A percentile compares a stretch with the other conserved stretches of the same genome.
Conservation (phyloP, 1,284 basidiomycete species). For the Inonotus hispidus region DNA sequence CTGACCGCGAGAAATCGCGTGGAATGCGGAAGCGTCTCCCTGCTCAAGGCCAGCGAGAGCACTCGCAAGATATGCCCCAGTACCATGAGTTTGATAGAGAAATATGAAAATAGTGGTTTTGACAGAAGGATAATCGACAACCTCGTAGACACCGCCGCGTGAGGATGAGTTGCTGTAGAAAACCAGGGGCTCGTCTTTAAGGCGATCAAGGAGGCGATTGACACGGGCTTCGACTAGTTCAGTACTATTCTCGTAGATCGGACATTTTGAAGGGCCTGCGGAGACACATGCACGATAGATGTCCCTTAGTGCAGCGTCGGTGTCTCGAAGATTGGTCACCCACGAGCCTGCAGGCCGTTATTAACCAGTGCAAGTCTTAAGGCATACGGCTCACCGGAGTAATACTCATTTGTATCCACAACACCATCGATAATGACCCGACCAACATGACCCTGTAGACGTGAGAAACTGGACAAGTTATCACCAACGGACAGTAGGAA, state of each 20-base stretch:
- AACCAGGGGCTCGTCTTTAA: neutral
- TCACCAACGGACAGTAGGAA: neutral
- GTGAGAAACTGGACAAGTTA: neutral
- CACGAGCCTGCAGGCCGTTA: conserved; percentile 12
- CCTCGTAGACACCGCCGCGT: conserved; percentile 6
- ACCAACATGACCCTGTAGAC: conserved; percentile 21
- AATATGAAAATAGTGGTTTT: conserved; percentile 13
- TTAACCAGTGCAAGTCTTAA: neutral
- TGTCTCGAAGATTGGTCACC: conserved; percentile 21
- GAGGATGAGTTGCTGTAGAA: conserved; percentile 2
- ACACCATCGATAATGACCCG: conserved; percentile 22
- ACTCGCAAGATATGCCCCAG: conserved; percentile 1
- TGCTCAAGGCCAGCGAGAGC: conserved; percentile 17
- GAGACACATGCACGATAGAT: conserved; percentile 22
- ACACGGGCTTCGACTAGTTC: conserved; percentile 19
- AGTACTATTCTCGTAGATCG: no score
- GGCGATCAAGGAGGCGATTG: neutral
- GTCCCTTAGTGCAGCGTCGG: conserved; percentile 17
- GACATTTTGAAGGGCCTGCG: conserved; percentile 20
- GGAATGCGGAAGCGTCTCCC: conserved; percentile 18
- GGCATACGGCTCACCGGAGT: neutral
- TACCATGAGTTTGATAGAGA: conserved; percentile 18
- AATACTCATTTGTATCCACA: conserved; percentile 13
- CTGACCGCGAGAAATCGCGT: neutral
- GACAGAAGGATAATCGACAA: conserved; percentile 16